Conservation (phyloP, 2,329 filamentous ascomycete genomes). For the Ramularia endophylla region DNA sequence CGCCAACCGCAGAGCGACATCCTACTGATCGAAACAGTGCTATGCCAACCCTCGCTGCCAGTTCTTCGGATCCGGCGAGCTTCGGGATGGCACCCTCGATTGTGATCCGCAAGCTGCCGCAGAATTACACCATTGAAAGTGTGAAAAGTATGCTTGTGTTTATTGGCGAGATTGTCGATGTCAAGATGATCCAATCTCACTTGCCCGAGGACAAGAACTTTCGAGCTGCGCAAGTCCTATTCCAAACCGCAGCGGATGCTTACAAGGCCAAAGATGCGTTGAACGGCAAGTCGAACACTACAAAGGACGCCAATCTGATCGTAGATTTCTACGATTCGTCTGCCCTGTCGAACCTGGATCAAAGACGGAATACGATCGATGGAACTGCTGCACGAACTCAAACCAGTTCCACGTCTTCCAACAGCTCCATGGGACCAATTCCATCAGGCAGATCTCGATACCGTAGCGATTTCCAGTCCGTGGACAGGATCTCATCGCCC, state of each 20-base stretch:
- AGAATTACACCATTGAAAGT: slow-evolving; percentile 52
- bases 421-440: slow-evolving; percentile 35
- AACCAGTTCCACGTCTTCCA: slow-evolving; percentile 43
- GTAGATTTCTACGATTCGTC: slow-evolving; percentile 47
- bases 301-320: slow-evolving; percentile 54
- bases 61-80: slow-evolving; percentile 19
- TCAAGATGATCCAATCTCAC: slow-evolving; percentile 51
- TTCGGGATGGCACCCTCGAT: slow-evolving; percentile 34
- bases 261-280: slow-evolving; percentile 55
- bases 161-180: slow-evolving; percentile 56
- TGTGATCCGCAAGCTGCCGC: slow-evolving; percentile 54
- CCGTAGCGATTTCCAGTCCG: slow-evolving; percentile 55
- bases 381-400: slow-evolving; percentile 38
- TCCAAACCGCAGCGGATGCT: slow-evolving; percentile 51
- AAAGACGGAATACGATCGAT: slow-evolving; percentile 50
- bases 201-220: slow-evolving; percentile 50
- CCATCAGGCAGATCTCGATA: slow-evolving; percentile 45
- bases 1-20: slow-evolving; percentile 38
- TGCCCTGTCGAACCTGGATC: slow-evolving; percentile 16
- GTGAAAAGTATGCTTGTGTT: slow-evolving; percentile 61
- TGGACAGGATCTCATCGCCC: slow-evolving; percentile 58
- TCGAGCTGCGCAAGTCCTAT: slow-evolving; percentile 53
- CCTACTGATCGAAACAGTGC: slow-evolving; percentile 31
- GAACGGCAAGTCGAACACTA: slow-evolving; percentile 56
- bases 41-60: slow-evolving; percentile 22